Evolutionary conservation across 805 yeast species (phyloP), one percentile per base, ranked within the genome.

Genomic region (Nakazawaea pomicola): DNA sequence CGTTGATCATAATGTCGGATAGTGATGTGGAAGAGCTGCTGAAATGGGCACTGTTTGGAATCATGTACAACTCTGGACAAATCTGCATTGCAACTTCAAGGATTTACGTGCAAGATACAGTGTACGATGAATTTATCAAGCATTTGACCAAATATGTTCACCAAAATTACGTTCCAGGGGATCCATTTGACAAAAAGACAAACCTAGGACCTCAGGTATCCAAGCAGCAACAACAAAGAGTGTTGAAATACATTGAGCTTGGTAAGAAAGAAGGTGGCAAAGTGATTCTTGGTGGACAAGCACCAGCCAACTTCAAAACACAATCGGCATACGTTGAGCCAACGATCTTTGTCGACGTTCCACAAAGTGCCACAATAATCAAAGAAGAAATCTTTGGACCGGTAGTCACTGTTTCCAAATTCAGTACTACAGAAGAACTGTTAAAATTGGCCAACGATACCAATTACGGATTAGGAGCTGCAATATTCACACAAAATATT

Each of bases 311-410:
- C 49, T 51, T 61, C 30, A 65, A 64, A 15, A 61, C 58, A 45
- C 78, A 78, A 56, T 88, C 90, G 55, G 81, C 67, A 66, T 83
- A 78, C 57, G 64, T 82, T 51, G 62, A 72, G 56, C 93, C 93
- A 57, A 80, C 89, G 33, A 69, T 83, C 38, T 83, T 83, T 60
- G 75, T 77, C 49, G 83, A 80, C 55, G 85, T 82, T 48, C 68
- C 62, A 4, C 82, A 79, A 59, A 72, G 74, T 51, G 78, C 79
- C 79, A 62, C 65, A 48, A 77, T 83, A 52, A 78, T 76, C 46
- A 73, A 64, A 53, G 90, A 83, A 54, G 93, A 83, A 63, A 83
- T 83, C 50, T 83, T 83, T 49, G 93, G 93, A 39, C 93, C 93
- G 29, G 89, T 83, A 44, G 84, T 82, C 37, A 70, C 85, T 17